Evolutionary conservation across 345 rosid species (phyloP).

Genomic region (Microthlaspi erraticum): DNA sequence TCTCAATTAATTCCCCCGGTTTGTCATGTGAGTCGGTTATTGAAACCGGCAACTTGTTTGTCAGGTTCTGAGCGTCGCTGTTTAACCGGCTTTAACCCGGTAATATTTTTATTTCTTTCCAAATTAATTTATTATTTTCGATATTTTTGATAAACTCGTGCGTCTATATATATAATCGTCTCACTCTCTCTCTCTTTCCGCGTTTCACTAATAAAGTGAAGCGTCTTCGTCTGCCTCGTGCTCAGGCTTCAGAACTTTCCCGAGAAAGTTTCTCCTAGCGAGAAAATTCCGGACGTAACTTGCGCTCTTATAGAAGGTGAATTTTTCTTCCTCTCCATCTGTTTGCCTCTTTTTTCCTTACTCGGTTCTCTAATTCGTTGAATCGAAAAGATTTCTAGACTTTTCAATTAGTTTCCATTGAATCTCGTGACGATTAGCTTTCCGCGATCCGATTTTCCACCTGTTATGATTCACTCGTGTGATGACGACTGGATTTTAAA

Average conservation of each 20-base stretch:
- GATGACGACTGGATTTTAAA: neutral
- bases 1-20: constrained; percentile 27
- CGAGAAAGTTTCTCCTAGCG: constrained; percentile 28
- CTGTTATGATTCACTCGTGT: constrained; percentile 33
- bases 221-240: constrained; percentile 26
- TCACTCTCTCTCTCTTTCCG: constrained; percentile 32
- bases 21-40: constrained; percentile 37
- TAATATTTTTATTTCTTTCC: constrained; percentile 9
- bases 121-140: neutral
- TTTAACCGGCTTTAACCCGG: constrained; percentile 30
- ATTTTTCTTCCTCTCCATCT: constrained; percentile 13
- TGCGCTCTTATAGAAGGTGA: constrained; percentile 28
- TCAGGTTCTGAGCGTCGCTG: constrained; percentile 5
- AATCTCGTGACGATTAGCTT: constrained; percentile 28
- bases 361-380: neutral
- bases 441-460: constrained; percentile 43
- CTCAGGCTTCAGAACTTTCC: constrained; percentile 39
- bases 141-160: constrained; percentile 40
- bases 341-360: neutral
- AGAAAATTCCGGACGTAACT: neutral
- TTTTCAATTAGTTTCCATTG: constrained; percentile 20
- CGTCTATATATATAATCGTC: constrained; percentile 30
- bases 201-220: constrained; percentile 43
- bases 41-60: constrained; percentile 31
- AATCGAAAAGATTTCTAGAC: constrained; percentile 5